Evolutionary conservation across 176 grass and related monocot genomes (phyloP), one percentile per base, ranked within the genome.

Genomic region (Musa schizocarpa): DNA sequence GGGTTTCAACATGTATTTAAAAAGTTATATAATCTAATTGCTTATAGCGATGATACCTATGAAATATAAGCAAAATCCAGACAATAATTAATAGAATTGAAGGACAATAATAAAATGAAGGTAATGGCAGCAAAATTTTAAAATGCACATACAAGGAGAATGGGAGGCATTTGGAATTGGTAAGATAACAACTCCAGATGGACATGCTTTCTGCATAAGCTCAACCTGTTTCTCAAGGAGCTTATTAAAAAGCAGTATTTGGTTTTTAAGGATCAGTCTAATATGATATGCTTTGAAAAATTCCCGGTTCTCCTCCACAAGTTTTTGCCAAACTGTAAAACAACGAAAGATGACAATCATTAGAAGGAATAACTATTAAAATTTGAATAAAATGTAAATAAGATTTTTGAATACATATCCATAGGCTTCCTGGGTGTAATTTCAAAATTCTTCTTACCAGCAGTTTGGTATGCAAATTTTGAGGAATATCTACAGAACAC

Each of bases 231-330:
- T 82, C 65, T 86, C 73, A 73, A 94, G 84, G 52, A 99, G 88
- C 61, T 82, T 92, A 82, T 99, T 99, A 76, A 99, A 99, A 9
- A 75, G 72, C 69, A 21, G 2, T 67, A 99, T 99, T 89, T 99
- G 95, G 82, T 89, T 84, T 82, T 94, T 99, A 71, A 99, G 90
- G 86, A 85, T 99, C 81, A 99, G 76, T 76, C 95, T 99, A 67
- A 89, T 81, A 84, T 99, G 93, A 79, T 99, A 99, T 78, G 90
- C 95, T 53, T 94, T 92, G 51, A 99, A 99, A 81, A 99, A 94
- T 49, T 99, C 90, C 25, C 53, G 90, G 87, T 99, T 99, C 82
- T 99, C 90, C 78, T 99, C 95, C 68, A 94, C 90, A 20, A 99
- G 95, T 78, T 94, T 99, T 86, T 94, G 95, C 95, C 95, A 99